Conservation (phyloP, 2,329 filamentous ascomycete species). For the Beauveria australis region DNA sequence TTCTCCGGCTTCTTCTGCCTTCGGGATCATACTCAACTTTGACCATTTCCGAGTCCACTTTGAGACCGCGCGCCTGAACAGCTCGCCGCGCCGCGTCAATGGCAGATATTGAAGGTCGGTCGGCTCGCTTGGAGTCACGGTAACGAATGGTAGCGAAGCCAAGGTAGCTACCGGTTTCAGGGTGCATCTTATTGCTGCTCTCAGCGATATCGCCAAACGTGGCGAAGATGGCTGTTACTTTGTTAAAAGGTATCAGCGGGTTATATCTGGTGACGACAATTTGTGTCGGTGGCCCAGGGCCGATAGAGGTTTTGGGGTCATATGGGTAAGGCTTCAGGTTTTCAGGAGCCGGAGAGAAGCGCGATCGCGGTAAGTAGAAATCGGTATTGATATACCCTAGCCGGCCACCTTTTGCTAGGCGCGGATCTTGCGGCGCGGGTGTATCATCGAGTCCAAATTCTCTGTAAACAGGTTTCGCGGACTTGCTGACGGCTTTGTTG, state of each 20-base stretch:
- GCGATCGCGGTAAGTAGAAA: conserved; percentile 63
- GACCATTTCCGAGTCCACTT: conserved; percentile 69
- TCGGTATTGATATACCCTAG: conserved; percentile 62
- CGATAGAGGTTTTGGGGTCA: conserved; percentile 75
- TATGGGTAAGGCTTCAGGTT: conserved; percentile 73
- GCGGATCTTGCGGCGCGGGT: conserved; percentile 66
- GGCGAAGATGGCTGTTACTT: conserved; percentile 67
- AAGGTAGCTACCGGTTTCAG: conserved; percentile 85
- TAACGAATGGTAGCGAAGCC: conserved; percentile 91
- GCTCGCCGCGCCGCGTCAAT: conserved; percentile 76
- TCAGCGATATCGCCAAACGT: conserved; percentile 82
- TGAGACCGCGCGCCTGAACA: conserved; percentile 65
- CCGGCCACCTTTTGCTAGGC: conserved; percentile 60
- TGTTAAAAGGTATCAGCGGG: conserved; percentile 71
- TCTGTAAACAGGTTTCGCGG: conserved; percentile 52
- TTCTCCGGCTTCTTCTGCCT: conserved; percentile 69
- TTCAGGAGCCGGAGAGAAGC: conserved; percentile 65
- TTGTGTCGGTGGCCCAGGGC: conserved; percentile 81
- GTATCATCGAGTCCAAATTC: conserved; percentile 66
- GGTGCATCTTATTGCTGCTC: conserved; percentile 90
- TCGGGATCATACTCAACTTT: conserved; percentile 85
- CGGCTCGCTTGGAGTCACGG: conserved; percentile 55
- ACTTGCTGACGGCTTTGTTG: conserved; percentile 44
- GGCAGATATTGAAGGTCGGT: conserved; percentile 48
- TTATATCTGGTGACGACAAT: conserved; percentile 96